phyloP scores from a whole-genome alignment of 2,329 filamentous ascomycete genomes.

The Coniochaeta prunicola region DNA sequence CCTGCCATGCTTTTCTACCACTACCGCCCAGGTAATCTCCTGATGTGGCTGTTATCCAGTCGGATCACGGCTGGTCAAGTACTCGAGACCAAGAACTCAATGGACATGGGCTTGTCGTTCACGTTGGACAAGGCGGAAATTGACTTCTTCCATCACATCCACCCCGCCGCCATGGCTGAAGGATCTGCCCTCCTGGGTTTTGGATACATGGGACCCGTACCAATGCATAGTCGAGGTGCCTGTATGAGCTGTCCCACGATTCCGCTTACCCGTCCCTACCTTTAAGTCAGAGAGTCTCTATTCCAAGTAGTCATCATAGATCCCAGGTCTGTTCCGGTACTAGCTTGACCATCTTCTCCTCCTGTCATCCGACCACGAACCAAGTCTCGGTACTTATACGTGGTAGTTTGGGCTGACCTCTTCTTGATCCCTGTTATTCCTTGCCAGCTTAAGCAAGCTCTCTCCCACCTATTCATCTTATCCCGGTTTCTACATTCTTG shows the following conservation, averaged over 20 bases:
- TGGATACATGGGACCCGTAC: background rate
- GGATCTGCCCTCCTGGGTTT: background rate
- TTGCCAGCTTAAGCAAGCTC: background rate
- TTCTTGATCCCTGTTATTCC: background rate
- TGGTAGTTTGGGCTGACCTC: background rate
- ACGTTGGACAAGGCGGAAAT: background rate
- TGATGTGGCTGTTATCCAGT: background rate
- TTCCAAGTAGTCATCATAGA: background rate
- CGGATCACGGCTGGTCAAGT: slow-evolving; percentile 1
- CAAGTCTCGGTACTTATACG: background rate
- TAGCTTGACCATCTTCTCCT: background rate
- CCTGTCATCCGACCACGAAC: background rate
- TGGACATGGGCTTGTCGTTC: background rate
- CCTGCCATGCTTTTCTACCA: background rate
- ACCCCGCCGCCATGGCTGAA: background rate
- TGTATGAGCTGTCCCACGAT: background rate
- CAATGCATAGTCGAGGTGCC: background rate
- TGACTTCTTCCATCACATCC: slow-evolving; percentile 1
- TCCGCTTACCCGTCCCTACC: background rate
- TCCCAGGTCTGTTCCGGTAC: background rate
- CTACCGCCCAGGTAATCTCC: background rate
- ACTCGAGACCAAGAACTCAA: background rate
- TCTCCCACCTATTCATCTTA: background rate
- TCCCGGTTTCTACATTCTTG: background rate
- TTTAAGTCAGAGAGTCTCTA: background rate